Evolutionary conservation across 1,139 yeast species (phyloP), one percentile per base, ranked within the genome.

Genomic region (Suhomyces maxii): DNA sequence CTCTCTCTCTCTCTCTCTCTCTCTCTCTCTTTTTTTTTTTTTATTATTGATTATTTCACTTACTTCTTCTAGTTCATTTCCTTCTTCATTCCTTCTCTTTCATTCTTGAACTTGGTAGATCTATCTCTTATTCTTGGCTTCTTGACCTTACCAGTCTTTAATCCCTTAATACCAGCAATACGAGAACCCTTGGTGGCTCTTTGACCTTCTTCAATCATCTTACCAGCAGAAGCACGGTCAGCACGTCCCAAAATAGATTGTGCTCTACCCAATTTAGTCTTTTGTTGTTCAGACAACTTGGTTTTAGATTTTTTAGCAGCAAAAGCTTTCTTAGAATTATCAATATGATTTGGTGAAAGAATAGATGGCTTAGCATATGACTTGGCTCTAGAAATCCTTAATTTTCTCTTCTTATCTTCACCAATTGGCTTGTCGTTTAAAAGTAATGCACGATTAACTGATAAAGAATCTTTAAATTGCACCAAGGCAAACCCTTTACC

Each of bases 401-500:
- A 76, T 57, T 83, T 82, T 56, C 98, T 79, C 7, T 54, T 77
- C 39, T 52, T 52, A 13, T 67, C 65, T 6, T 68, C 69, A 25
- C 66, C 63, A 61, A 89, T 73, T 47, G 82, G 80, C 67, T 88
- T 85, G 42, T 83, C 95, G 63, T 91, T 80, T 51, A 89, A 71
- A 52, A 89, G 66, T 48, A 95, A 68, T 0, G 97, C 97, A 61
- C 88, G 87, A 53, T 86, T 84, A 11, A 95, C 97, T 35, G 86
- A 77, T 49, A 85, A 79, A 26, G 91, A 71, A 65, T 91, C 97
- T 52, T 77, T 80, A 70, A 91, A 95, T 67, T 93, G 98, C 32
- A 95, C 90, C 64, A 90, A 88, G 6, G 97, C 99, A 71, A 95
- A 91, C 5, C 99, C 99, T 69, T 93, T 95, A 55, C 99, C 99